These are phyloP conservation scores for Amanita polypyramis DNA, from an alignment of 768 basidiomycete genomes.

Conservation along the genomic window DNA sequence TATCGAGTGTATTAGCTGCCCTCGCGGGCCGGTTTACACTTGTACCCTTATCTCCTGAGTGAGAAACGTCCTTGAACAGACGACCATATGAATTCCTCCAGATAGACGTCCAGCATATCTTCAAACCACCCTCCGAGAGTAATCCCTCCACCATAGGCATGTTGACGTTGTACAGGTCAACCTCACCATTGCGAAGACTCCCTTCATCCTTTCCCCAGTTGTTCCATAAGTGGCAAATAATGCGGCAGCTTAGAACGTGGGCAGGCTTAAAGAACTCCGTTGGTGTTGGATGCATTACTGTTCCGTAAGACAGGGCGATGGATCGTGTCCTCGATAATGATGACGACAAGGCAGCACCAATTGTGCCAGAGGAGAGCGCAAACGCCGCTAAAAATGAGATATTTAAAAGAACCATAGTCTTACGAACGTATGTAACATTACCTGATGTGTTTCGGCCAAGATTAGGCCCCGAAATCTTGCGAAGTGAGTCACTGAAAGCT, in stretches of 20 bases:
- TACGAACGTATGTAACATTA: slow-evolving; percentile 15
- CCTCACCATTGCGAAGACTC: slow-evolving; percentile 48
- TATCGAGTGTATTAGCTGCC: slow-evolving; percentile 31
- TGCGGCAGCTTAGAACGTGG: slow-evolving; percentile 51
- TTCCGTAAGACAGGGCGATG: slow-evolving; percentile 86
- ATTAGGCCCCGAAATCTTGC: slow-evolving; percentile 78
- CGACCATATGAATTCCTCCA: slow-evolving; percentile 82
- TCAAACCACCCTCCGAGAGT: slow-evolving; percentile 46
- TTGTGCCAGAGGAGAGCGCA: slow-evolving; percentile 82
- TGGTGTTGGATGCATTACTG: slow-evolving; percentile 61
- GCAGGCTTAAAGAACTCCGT: slow-evolving; percentile 54
- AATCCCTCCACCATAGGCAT: slow-evolving; percentile 70
- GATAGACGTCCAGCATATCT: slow-evolving; percentile 71
- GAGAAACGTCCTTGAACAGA: slow-evolving; percentile 51
- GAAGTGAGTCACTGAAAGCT: background rate
- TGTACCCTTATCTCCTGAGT: slow-evolving; percentile 10
- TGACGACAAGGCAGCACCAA: slow-evolving; percentile 84
- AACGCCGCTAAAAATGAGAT: slow-evolving; percentile 53
- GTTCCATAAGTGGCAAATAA: slow-evolving; percentile 67
- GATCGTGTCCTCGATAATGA: slow-evolving; percentile 61
- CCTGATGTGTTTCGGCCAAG: slow-evolving; percentile 78
- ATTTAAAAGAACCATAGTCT: slow-evolving; percentile 2
- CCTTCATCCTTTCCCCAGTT: slow-evolving; percentile 72
- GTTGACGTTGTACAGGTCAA: slow-evolving; percentile 83
- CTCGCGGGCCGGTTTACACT: slow-evolving; percentile 26